Percentiles rank a stretch among this genome's conserved stretches.
phyloP scores from a whole-genome alignment of 768 basidiomycete genomes.

The Auriscalpium vulgare region DNA sequence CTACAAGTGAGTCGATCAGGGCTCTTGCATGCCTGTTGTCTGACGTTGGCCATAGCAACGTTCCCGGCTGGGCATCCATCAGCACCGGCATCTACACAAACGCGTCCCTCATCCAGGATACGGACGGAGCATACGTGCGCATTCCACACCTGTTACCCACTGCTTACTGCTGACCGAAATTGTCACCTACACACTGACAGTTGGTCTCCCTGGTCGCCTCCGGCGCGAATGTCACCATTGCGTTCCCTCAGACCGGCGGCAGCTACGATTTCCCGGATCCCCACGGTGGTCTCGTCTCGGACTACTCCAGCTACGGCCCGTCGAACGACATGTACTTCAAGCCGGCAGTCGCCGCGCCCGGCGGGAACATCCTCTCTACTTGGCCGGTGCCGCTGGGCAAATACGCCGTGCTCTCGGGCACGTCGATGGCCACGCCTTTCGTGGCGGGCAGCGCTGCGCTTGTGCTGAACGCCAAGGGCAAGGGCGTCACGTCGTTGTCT shows the following conservation, averaged over 20 bases:
- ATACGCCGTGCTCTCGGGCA: conserved; percentile 36
- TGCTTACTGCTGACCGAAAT: too few species aligned
- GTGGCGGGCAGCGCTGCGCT: conserved; percentile 13
- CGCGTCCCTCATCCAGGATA: conserved; percentile 43
- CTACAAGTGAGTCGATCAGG: conserved; percentile 39
- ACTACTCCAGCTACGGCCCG: conserved; percentile 51
- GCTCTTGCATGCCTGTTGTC: neutral
- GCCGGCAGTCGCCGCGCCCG: conserved; percentile 45
- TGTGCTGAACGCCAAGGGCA: neutral
- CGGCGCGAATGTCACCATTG: conserved; percentile 32
- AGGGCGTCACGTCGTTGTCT: neutral
- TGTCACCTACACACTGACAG: conserved; percentile 18
- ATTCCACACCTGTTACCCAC: neutral
- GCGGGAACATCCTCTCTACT: conserved; percentile 43
- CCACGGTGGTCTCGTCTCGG: conserved; percentile 48
- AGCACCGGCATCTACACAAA: conserved; percentile 35
- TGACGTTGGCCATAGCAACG: conserved; percentile 31
- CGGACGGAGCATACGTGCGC: conserved; percentile 44
- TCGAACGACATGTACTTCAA: conserved; percentile 53
- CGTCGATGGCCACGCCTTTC: conserved; percentile 29
- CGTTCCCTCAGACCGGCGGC: conserved; percentile 41
- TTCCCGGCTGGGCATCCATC: conserved; percentile 36
- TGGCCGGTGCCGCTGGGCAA: conserved; percentile 32
- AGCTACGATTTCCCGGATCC: conserved; percentile 38
- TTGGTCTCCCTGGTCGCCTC: conserved; percentile 43